A percentile compares a stretch with the other conserved stretches of the same genome.
These are phyloP conservation scores for Raffaelea arxii DNA, from an alignment of 2,329 filamentous ascomycete species.

Conservation along the genomic window DNA sequence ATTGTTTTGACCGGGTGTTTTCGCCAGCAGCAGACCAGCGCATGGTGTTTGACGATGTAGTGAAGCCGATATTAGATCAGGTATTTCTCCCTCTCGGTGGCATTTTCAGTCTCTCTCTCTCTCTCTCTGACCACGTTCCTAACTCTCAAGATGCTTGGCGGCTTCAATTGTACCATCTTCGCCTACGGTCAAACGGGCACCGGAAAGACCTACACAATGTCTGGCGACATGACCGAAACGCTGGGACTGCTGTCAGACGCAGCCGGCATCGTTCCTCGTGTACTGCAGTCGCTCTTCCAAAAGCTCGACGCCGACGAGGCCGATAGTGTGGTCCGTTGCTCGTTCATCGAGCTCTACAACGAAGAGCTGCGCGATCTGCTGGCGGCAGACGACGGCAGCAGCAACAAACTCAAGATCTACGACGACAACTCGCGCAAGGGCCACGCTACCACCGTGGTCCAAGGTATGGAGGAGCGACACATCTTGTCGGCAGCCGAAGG, in stretches of 20 bases:
- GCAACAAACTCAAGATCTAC: constrained; percentile 78
- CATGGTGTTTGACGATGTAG: constrained; percentile 93
- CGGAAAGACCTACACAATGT: constrained; percentile 99
- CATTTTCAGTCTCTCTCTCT: background rate
- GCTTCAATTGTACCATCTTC: constrained; percentile 98
- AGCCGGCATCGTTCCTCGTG: constrained; percentile 90
- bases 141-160: constrained; percentile 91
- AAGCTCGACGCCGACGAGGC: constrained; percentile 69
- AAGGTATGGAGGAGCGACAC: constrained; percentile 95
- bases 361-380: constrained; percentile 90
- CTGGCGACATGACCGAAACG: constrained; percentile 86
- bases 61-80: constrained; percentile 86
- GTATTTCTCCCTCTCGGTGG: no score
- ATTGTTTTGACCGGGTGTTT: constrained; percentile 95
- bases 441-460: constrained; percentile 77
- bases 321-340: constrained; percentile 91
- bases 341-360: constrained; percentile 97
- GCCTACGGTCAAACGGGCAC: constrained; percentile 97
- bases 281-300: constrained; percentile 75
- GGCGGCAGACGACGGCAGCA: constrained; percentile 62
- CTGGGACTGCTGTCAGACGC: constrained; percentile 79
- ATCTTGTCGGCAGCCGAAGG: constrained; percentile 79
- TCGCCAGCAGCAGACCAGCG: constrained; percentile 88
- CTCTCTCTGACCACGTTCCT: background rate
- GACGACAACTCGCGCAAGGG: constrained; percentile 83